These are phyloP conservation scores for Kwoniella bestiolae DNA, from an alignment of 768 basidiomycete species.

Conservation along the genomic window DNA sequence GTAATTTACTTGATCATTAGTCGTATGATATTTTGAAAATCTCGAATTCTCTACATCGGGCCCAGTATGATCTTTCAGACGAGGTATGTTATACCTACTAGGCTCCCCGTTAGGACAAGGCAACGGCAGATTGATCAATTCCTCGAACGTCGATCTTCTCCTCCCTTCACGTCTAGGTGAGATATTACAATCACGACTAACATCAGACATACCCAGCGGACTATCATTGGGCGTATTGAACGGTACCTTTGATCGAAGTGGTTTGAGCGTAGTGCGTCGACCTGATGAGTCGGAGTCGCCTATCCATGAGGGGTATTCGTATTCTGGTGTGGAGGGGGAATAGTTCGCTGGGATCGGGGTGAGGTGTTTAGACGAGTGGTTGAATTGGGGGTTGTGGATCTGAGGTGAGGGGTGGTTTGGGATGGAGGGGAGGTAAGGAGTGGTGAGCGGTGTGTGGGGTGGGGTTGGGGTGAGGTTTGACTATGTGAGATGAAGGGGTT, in stretches of 20 bases:
- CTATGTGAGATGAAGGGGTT: background rate
- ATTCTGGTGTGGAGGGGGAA: background rate
- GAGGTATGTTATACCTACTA: slow-evolving; percentile 2
- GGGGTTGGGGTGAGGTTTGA: background rate
- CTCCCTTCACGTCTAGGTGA: background rate
- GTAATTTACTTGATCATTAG: background rate
- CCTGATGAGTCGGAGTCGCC: slow-evolving; percentile 21
- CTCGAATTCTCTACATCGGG: too few relatives aligned
- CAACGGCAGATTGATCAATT: slow-evolving; percentile 11
- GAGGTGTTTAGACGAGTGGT: background rate
- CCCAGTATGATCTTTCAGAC: background rate
- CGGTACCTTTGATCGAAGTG: background rate
- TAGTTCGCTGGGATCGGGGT: background rate
- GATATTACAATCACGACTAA: background rate
- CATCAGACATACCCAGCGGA: background rate
- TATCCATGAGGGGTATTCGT: background rate
- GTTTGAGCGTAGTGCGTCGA: slow-evolving; percentile 1
- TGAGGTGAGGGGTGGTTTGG: background rate
- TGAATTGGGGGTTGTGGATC: background rate
- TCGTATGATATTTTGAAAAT: too few relatives aligned
- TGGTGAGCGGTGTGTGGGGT: slow-evolving; percentile 3
- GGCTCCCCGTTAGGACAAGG: slow-evolving; percentile 18
- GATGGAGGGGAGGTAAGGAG: background rate
- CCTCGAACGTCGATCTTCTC: slow-evolving; percentile 8
- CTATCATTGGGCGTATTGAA: slow-evolving; percentile 13